phyloP scores from a whole-genome alignment of 768 basidiomycete species.

The Tulasnella sp. region DNA sequence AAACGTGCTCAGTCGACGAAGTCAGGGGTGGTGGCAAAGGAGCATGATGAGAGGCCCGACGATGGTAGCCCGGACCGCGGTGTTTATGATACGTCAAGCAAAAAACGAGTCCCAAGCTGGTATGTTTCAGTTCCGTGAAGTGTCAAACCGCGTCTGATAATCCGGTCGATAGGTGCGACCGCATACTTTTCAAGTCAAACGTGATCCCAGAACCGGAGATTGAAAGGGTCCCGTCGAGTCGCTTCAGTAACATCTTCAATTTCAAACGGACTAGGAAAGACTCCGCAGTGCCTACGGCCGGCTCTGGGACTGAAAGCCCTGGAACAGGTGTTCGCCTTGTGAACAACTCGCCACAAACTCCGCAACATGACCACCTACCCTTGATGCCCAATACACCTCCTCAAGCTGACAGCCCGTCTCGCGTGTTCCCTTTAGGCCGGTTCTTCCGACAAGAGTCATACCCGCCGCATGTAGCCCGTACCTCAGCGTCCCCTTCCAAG shows the following conservation, averaged over 20 bases:
- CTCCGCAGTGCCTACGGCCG: not conserved
- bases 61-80: slow-evolving; percentile 33
- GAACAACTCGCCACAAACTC: not conserved
- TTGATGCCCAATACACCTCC: not conserved
- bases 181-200: slow-evolving; percentile 73
- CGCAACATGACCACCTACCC: not conserved
- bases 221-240: slow-evolving; percentile 35
- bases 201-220: slow-evolving; percentile 33
- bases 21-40: slow-evolving; percentile 15
- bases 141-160: not conserved
- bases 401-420: not conserved
- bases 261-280: slow-evolving; percentile 11
- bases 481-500: not conserved
- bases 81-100: slow-evolving; percentile 70
- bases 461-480: not conserved
- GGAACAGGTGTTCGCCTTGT: not conserved
- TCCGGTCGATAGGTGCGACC: slow-evolving; percentile 52
- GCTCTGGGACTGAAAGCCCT: not conserved
- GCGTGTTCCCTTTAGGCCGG: not conserved
- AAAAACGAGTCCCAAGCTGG: slow-evolving; percentile 79
- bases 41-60: slow-evolving; percentile 28
- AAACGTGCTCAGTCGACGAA: slow-evolving; percentile 8
- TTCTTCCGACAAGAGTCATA: not conserved
- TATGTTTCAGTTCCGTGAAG: slow-evolving; percentile 24
- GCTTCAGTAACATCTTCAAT: slow-evolving; percentile 32